These are phyloP conservation scores for Pichia inconspicua DNA, from an alignment of 1,139 yeast species.

Conservation along the genomic window DNA sequence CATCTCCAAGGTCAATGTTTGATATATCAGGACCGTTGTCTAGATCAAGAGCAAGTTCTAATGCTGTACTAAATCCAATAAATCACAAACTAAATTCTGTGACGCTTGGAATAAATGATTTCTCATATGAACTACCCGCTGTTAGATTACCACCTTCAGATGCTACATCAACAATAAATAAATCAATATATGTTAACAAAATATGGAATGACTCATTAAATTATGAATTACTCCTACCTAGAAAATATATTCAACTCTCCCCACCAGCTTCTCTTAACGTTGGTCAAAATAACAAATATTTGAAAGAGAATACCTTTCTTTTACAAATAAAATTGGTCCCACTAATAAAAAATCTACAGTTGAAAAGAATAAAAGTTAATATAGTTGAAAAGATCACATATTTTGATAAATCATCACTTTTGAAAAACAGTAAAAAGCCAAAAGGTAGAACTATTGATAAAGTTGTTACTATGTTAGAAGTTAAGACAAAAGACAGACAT, in stretches of 20 bases:
- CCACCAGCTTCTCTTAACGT: slow-evolving; percentile 25
- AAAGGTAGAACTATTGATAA: slow-evolving; percentile 43
- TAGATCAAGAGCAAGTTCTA: slow-evolving; percentile 6
- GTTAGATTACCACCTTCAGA: slow-evolving; percentile 78
- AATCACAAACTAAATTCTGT: neutral
- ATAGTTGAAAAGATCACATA: slow-evolving; percentile 67
- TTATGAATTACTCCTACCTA: slow-evolving; percentile 71
- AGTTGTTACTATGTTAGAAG: slow-evolving; percentile 50
- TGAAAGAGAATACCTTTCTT: slow-evolving; percentile 29
- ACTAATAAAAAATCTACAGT: slow-evolving; percentile 53
- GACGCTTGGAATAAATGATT: slow-evolving; percentile 16
- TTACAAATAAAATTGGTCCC: slow-evolving; percentile 68
- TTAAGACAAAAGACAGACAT: slow-evolving; percentile 39
- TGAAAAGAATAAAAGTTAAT: slow-evolving; percentile 67
- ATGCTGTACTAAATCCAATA: neutral
- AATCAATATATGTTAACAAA: slow-evolving; percentile 75
- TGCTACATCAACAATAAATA: slow-evolving; percentile 65
- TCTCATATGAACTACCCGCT: slow-evolving; percentile 40
- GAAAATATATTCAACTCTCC: slow-evolving; percentile 67
- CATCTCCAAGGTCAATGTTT: slow-evolving; percentile 5
- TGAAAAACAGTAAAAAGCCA: slow-evolving; percentile 34
- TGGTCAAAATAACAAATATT: slow-evolving; percentile 32
- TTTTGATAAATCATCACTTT: slow-evolving; percentile 40
- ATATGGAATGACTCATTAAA: slow-evolving; percentile 76
- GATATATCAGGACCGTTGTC: neutral